Evolutionary conservation across 257 asterid genomes (phyloP).

Genomic region (Nyctanthes arbortristis): DNA sequence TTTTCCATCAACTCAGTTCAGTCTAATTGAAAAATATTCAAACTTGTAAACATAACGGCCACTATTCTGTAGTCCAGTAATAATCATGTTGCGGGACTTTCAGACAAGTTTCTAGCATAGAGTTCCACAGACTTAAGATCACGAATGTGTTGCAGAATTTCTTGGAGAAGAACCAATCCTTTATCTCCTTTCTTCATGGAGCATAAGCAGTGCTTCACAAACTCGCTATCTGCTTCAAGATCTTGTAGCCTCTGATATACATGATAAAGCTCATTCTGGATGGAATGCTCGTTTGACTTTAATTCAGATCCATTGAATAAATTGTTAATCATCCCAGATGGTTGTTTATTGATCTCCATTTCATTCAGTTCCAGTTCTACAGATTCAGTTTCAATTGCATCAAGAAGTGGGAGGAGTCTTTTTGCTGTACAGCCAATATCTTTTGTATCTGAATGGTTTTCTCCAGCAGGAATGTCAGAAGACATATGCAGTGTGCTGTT

Average conservation of each 20-base stretch:
- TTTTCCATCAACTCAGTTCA: no score
- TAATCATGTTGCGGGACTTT: neutral
- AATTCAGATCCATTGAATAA: conserved; percentile 18
- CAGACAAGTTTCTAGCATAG: conserved; percentile 30
- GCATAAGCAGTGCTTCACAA: conserved; percentile 58
- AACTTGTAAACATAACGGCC: neutral
- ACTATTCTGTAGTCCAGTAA: neutral
- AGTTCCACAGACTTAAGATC: conserved; percentile 50
- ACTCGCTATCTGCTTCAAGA: conserved; percentile 68
- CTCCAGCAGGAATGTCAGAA: conserved; percentile 26
- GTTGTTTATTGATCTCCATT: conserved; percentile 9
- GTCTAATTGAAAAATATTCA: neutral
- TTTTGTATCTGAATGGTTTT: conserved; percentile 26
- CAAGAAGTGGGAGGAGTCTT: conserved; percentile 59
- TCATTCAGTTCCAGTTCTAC: no score
- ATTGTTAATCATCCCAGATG: neutral
- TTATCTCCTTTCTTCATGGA: conserved; percentile 62
- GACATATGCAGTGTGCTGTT: conserved; percentile 30
- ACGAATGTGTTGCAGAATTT: conserved; percentile 62
- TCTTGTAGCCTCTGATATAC: conserved; percentile 61
- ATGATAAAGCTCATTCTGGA: conserved; percentile 51
- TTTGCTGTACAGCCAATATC: conserved; percentile 23
- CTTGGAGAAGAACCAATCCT: conserved; percentile 61
- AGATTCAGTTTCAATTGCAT: conserved; percentile 36
- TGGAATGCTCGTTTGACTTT: conserved; percentile 25